Percentiles rank a stretch among this genome's conserved stretches.
phyloP scores from a whole-genome alignment of 2,329 filamentous ascomycete species.

The Spiromastix sp. region DNA sequence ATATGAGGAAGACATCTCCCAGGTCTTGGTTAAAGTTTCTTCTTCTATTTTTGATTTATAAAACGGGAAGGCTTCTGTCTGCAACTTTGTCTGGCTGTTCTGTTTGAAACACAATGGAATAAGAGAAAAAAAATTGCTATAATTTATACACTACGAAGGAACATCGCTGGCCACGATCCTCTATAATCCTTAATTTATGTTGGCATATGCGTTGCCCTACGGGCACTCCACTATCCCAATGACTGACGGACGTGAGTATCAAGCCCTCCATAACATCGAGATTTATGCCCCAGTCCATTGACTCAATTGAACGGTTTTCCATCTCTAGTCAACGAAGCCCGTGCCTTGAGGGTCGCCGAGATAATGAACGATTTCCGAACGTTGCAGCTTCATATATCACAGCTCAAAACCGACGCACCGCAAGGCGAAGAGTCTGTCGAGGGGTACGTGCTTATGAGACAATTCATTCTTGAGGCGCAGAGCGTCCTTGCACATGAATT shows the following conservation, averaged over 20 bases:
- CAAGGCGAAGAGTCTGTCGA: constrained; percentile 49
- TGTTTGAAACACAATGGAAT: too few relatives aligned
- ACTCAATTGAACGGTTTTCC: too few relatives aligned
- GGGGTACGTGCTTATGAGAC: constrained; percentile 47
- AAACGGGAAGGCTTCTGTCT: too few relatives aligned
- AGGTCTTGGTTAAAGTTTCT: too few relatives aligned
- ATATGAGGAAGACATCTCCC: too few relatives aligned
- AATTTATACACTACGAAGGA: not conserved
- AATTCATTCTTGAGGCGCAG: constrained; percentile 46
- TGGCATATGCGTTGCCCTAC: constrained; percentile 6
- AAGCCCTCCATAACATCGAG: too few relatives aligned
- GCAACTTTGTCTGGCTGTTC: too few relatives aligned
- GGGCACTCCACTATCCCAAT: constrained; percentile 23
- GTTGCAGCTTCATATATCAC: constrained; percentile 47
- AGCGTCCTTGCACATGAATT: constrained; percentile 45
- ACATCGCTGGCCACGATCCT: constrained; percentile 6
- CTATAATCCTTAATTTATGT: too few relatives aligned
- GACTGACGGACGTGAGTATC: constrained; percentile 47
- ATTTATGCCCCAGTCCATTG: too few relatives aligned
- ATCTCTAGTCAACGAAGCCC: constrained; percentile 53
- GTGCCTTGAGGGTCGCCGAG: constrained; percentile 52
- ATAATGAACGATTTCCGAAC: constrained; percentile 56
- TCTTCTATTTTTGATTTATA: too few relatives aligned
- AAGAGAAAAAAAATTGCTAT: too few relatives aligned
- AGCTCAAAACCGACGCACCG: constrained; percentile 41